These are phyloP conservation scores for Hypoxylon sp. DNA, from an alignment of 2,329 filamentous ascomycete genomes.

Conservation along the genomic window DNA sequence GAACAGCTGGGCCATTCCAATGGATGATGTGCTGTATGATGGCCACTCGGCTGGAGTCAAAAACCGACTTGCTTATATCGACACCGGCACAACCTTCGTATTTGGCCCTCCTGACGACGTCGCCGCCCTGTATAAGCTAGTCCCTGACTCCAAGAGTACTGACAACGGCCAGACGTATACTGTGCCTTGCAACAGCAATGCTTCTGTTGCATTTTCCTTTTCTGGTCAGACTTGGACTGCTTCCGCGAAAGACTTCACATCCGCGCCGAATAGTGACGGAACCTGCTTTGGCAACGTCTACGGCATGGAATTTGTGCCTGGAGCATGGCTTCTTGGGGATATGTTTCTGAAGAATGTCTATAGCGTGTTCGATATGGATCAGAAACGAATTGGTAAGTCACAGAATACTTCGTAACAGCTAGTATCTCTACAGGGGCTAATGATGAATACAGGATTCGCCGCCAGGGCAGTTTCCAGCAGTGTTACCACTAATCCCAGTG, in stretches of 20 bases:
- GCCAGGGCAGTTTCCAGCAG: conserved; percentile 49
- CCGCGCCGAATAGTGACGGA: conserved; percentile 60
- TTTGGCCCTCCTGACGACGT: conserved; percentile 79
- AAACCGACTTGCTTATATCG: conserved; percentile 77
- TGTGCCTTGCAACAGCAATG: conserved; percentile 79
- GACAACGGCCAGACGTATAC: conserved; percentile 74
- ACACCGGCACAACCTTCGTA: conserved; percentile 86
- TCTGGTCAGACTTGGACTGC: conserved; percentile 77
- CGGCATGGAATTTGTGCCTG: conserved; percentile 75
- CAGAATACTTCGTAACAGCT: not conserved
- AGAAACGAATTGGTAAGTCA: conserved; percentile 71
- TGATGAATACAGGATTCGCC: conserved; percentile 55
- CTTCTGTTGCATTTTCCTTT: conserved; percentile 75
- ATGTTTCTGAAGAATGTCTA: conserved; percentile 94
- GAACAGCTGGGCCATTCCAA: conserved; percentile 76
- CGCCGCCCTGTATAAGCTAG: conserved; percentile 74
- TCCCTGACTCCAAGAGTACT: conserved; percentile 71
- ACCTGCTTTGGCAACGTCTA: conserved; percentile 81
- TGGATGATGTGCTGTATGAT: conserved; percentile 76
- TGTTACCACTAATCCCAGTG: conserved; percentile 42
- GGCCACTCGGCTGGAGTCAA: conserved; percentile 71
- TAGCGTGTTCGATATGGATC: conserved; percentile 83
- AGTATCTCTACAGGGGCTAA: conserved; percentile 34
- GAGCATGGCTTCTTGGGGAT: conserved; percentile 85
- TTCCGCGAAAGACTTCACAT: conserved; percentile 79